Evolutionary conservation across 1,284 basidiomycete species (phyloP).

Genomic region (Irpex sp.): DNA sequence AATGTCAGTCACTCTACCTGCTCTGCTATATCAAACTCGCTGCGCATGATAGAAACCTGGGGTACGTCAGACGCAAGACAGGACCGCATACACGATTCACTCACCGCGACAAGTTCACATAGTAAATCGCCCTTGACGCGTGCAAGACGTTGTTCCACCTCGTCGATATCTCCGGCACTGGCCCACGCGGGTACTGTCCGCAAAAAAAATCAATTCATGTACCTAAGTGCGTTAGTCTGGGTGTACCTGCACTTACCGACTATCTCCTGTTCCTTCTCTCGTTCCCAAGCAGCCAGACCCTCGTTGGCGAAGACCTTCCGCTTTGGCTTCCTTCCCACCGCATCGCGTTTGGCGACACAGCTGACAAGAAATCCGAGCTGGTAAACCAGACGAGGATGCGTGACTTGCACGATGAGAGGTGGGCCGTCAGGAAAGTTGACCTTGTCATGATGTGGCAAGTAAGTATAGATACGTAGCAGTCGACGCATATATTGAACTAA

Average conservation of each 20-base stretch:
- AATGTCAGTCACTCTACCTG: constrained; percentile 24
- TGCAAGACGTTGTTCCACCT: constrained; percentile 47
- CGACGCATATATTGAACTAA: constrained; percentile 20
- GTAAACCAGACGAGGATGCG: constrained; percentile 64
- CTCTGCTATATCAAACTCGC: constrained; percentile 62
- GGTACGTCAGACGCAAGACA: not conserved
- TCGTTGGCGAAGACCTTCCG: constrained; percentile 64
- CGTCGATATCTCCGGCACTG: constrained; percentile 44
- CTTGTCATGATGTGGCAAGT: constrained; percentile 18
- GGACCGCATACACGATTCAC: constrained; percentile 18
- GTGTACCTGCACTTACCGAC: constrained; percentile 6
- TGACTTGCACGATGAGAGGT: constrained; percentile 53
- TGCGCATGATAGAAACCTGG: constrained; percentile 61
- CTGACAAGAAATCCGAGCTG: constrained; percentile 64
- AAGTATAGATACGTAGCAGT: not conserved
- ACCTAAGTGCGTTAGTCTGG: not conserved
- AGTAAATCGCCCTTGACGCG: constrained; percentile 67
- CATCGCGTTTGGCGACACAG: constrained; percentile 62
- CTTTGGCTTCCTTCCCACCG: constrained; percentile 68
- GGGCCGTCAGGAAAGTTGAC: constrained; percentile 32
- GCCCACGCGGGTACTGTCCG: constrained; percentile 44
- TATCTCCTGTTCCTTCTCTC: constrained; percentile 39
- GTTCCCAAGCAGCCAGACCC: constrained; percentile 52
- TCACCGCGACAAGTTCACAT: constrained; percentile 60
- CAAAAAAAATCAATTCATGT: not conserved